Evolutionary conservation across 805 yeast genomes (phyloP), one percentile per base, ranked within the genome.

Genomic region (Zygoascus bituminiphila): DNA sequence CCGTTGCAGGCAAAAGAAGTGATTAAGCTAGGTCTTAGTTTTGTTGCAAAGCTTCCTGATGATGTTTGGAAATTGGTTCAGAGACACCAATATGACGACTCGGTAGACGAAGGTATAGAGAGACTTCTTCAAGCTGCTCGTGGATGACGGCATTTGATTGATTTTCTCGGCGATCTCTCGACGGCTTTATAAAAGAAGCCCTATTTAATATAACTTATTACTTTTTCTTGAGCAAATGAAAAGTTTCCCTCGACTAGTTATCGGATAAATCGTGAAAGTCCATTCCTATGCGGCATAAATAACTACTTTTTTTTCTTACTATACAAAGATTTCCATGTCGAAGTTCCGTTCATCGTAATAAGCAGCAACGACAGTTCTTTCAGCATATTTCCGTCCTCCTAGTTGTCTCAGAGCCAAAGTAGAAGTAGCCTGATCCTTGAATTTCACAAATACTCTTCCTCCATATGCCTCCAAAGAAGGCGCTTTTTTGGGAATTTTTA

Each of bases 11-110:
- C 89, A 12, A 77, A 76, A 50, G 87, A 84, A 55, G 77, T 87
- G 40, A 84, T 87, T 22, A 83, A 84, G 57, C 67, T 88, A 19
- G 83, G 91, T 38, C 74, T 88, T 36, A 86, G 93, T 46, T 84
- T 88, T 54, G 76, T 88, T 3, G 83, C 89, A 6, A 79, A 79
- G 58, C 66, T 88, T 5, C 94, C 95, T 0, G 76, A 74, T 26
- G 67, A 71, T 2, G 67, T 88, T 26, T 85, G 83, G 60, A 81
- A 76, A 52, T 62, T 82, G 49, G 68, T 84, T 35, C 74, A 72
- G 8, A 69, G 86, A 44, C 93, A 84, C 61, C 75, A 82, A 0
- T 75, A 69, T 54, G 89, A 84, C 26, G 50, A 50, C 14, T 21
- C 49, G 3, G 56, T 54, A 4, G 46, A 47, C 4, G 36, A 38